These are phyloP conservation scores for Prototheca cutis DNA, from an alignment of 163 green algal species.

Conservation along the genomic window DNA sequence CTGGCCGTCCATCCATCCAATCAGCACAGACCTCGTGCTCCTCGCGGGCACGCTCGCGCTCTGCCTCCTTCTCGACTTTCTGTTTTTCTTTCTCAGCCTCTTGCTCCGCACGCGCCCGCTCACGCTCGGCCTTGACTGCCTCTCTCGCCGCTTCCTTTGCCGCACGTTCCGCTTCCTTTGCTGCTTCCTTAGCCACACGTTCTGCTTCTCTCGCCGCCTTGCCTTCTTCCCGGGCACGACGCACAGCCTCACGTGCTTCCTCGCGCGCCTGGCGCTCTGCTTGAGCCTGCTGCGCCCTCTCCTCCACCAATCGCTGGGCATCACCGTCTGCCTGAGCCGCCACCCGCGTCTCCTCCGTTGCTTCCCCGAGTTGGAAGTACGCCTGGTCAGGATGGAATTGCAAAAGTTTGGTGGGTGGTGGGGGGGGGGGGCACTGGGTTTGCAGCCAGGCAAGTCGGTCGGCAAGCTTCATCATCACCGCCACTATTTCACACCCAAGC, in stretches of 20 bases:
- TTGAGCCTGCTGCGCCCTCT: too few species aligned
- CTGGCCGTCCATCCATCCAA: too few species aligned
- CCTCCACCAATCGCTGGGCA: too few species aligned
- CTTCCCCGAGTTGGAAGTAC: too few species aligned
- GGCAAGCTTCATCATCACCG: too few species aligned
- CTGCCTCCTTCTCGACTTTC: conserved; percentile 23
- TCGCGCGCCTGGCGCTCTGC: neutral
- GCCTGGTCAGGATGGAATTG: too few species aligned
- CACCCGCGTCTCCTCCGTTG: too few species aligned
- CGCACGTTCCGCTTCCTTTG: conserved; percentile 10
- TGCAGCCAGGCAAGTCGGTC: too few species aligned
- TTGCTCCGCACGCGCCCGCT: neutral
- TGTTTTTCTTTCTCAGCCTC: neutral
- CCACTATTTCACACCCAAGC: too few species aligned
- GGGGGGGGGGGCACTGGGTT: too few species aligned
- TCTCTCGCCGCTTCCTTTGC: conserved; percentile 13
- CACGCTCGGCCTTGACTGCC: neutral
- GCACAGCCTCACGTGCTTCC: neutral
- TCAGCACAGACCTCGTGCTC: conserved; percentile 56
- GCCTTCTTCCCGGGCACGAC: neutral
- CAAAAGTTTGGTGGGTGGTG: too few species aligned
- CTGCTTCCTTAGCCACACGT: conserved; percentile 12
- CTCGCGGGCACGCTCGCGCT: conserved; percentile 28
- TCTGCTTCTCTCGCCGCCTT: conserved; percentile 4
- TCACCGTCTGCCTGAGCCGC: too few species aligned